Conservation (phyloP, 2,329 filamentous ascomycete genomes). For the Aspergillus aculeatinus region DNA sequence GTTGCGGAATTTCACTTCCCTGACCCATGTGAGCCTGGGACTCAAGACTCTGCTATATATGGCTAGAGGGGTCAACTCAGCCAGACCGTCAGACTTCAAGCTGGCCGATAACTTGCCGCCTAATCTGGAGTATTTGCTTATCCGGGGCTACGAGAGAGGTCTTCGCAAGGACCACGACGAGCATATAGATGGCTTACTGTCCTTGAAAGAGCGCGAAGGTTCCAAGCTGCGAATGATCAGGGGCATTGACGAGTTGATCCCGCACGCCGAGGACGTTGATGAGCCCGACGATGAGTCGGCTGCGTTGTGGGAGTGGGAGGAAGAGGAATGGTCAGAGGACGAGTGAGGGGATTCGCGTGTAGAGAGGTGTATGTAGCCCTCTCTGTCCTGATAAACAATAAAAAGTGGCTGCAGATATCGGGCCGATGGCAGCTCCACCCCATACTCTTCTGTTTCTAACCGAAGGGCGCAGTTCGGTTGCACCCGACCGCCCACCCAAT, state of each 20-base stretch:
- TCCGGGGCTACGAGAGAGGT: constrained; percentile 20
- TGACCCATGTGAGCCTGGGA: constrained; percentile 20
- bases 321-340: neutral
- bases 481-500: neutral
- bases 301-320: too few relatives aligned
- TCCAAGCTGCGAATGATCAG: constrained; percentile 10
- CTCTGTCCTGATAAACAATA: too few relatives aligned
- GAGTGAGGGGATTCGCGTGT: neutral
- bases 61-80: constrained; percentile 5
- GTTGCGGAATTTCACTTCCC: constrained; percentile 18
- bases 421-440: too few relatives aligned
- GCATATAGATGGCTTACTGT: constrained; percentile 14
- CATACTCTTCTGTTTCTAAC: too few relatives aligned
- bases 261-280: constrained; percentile 7
- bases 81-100: neutral
- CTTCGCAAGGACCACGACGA: constrained; percentile 2
- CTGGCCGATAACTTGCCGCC: constrained; percentile 12
- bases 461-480: neutral
- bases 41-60: constrained; percentile 19
- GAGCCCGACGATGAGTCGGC: constrained; percentile 7
- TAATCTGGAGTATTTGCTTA: constrained; percentile 19
- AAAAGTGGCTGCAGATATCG: too few relatives aligned
- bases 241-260: constrained; percentile 16
- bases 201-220: neutral
- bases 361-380: too few relatives aligned